Evolutionary conservation across 495 filamentous ascomycete genomes (phyloP).

Genomic region (Melanomma pulvis-pyrius): DNA sequence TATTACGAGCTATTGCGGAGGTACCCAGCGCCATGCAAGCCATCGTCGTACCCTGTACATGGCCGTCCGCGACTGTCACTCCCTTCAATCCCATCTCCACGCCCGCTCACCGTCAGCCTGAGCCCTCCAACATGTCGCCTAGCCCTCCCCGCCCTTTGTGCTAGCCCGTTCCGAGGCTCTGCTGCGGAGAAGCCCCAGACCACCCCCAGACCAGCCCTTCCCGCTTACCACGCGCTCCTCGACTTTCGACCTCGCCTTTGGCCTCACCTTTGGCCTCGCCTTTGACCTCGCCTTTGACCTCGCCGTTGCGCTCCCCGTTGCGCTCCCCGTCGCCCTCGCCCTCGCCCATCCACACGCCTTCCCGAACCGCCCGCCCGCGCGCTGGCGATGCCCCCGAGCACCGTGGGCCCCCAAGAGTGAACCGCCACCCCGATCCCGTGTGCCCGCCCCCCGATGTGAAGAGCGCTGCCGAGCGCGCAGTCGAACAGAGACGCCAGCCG

Average conservation of each 20-base stretch:
- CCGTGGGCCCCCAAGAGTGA: no score
- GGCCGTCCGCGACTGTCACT: not conserved
- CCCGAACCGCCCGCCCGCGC: no score
- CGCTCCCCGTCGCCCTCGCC: not conserved
- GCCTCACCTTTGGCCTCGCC: not conserved
- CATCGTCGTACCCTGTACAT: constrained; percentile 1
- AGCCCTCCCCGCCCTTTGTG: not conserved
- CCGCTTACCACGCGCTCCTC: not conserved
- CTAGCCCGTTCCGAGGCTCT: not conserved
- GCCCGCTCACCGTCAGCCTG: constrained; percentile 3
- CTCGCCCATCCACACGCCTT: no score
- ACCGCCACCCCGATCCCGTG: no score
- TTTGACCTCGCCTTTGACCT: not conserved
- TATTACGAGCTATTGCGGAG: constrained; percentile 16
- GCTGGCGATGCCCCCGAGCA: no score
- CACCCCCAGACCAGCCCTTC: not conserved
- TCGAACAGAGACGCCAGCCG: constrained; percentile 28
- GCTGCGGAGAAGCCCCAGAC: not conserved
- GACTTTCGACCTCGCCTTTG: not conserved
- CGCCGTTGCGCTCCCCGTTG: not conserved
- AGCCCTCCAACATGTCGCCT: not conserved
- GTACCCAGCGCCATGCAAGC: constrained; percentile 8
- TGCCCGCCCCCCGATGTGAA: constrained; percentile 17
- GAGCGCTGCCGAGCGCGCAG: constrained; percentile 7
- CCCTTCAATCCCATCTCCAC: not conserved